A percentile compares a stretch with the other conserved stretches of the same genome.
phyloP scores from a whole-genome alignment of 495 filamentous ascomycete genomes.

The Penicillium psychrofluorescens region DNA sequence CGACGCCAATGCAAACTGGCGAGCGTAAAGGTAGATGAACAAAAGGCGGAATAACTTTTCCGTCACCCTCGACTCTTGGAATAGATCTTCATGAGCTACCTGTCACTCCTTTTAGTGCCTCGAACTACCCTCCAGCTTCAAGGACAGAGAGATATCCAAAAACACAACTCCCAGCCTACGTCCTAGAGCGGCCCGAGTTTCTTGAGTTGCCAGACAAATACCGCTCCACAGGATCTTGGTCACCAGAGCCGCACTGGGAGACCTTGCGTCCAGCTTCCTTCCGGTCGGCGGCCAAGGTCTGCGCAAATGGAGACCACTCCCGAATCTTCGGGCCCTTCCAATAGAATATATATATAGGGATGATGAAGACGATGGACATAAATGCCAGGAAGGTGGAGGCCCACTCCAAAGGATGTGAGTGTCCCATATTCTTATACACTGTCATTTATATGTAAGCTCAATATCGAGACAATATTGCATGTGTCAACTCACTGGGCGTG shows the following conservation, averaged over 20 bases:
- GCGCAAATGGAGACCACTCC: conserved; percentile 38
- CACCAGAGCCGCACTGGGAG: conserved; percentile 23
- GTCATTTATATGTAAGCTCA: not conserved
- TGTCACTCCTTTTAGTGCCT: too few relatives aligned
- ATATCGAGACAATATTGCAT: not conserved
- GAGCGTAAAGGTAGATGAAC: not conserved
- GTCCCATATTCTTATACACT: conserved; percentile 31
- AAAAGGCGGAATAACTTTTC: not conserved
- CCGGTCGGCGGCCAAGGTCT: conserved; percentile 18
- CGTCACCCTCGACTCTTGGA: too few relatives aligned
- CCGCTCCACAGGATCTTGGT: conserved; percentile 20
- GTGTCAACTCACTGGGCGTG: conserved; percentile 21
- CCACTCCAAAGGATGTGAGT: conserved; percentile 26
- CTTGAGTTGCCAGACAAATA: conserved; percentile 10
- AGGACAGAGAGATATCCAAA: not conserved
- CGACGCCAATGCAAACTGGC: not conserved
- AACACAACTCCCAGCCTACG: not conserved
- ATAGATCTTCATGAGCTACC: too few relatives aligned
- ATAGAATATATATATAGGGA: conserved; percentile 44
- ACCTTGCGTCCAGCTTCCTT: conserved; percentile 18
- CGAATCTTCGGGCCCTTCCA: conserved; percentile 38
- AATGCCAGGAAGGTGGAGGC: conserved; percentile 34
- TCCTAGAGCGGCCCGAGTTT: not conserved
- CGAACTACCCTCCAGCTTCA: not conserved
- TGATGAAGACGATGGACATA: conserved; percentile 38